Base-by-base conservation (phyloP, 2,329 filamentous ascomycete species). In the Aspergillus carbonarius region DNA sequence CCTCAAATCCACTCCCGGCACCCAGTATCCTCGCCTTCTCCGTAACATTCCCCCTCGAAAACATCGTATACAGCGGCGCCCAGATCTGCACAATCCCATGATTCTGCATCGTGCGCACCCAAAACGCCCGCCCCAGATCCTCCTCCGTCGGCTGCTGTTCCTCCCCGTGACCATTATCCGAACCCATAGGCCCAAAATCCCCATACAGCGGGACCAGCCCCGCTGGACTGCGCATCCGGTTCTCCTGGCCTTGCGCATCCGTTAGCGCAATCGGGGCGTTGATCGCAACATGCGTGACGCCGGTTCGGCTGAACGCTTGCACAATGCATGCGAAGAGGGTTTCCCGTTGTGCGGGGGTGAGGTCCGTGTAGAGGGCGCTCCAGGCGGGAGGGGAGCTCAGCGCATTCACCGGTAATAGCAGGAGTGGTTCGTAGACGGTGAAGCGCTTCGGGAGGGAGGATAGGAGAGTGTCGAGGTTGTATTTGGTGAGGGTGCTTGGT, bases 11-110 rank as follows among this genome's bases (percentile, higher is more conserved):
- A 6, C 7, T 70, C 7, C 18, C 77, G 72, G 1, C 83, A 64
- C 71, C 72, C 4, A 96, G 75, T 1, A 97, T 76, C 12, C 93
- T 81, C 0, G 89, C 87, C 72, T 97, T 98, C 76, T 98, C 93
- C 52, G 87, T 89, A 59, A 97, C 81, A 74, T 97, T 98, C 3
- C 93, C 93, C 1, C 92, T 85, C 62, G 89, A 92, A 73, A 98
- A 98, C 93, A 97, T 97, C 25, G 92, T 96, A 81, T 92, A 93
- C 0, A 88, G 77, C 13, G 93, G 93, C 1, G 92, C 90, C 93
- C 93, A 98, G 1, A 84, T 88, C 77, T 98, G 93, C 35, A 79
- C 76, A 58, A 98, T 89, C 2, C 88, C 89, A 58, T 85, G 82
- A 69, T 92, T 91, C 72, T 96, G 92, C 54, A 82, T 85, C 4